phyloP scores from a whole-genome alignment of 805 yeast genomes.

The Candida krabiensis region DNA sequence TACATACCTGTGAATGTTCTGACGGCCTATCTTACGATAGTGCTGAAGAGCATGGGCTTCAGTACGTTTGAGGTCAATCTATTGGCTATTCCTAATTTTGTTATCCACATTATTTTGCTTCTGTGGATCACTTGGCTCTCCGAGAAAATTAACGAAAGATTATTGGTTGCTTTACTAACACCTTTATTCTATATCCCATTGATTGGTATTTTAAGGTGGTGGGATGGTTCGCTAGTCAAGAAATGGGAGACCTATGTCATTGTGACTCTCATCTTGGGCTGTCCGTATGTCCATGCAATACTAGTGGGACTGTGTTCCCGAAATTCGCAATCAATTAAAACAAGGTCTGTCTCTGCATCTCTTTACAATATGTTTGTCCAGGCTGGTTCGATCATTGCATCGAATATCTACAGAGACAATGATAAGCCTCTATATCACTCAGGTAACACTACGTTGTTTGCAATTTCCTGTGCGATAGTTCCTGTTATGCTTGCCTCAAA shows the following conservation, averaged over 20 bases:
- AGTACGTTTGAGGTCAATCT: slow-evolving; percentile 51
- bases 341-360: slow-evolving; percentile 63
- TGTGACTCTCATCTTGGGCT: slow-evolving; percentile 31
- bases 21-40: slow-evolving; percentile 47
- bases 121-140: slow-evolving; percentile 37
- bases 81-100: slow-evolving; percentile 50
- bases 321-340: slow-evolving; percentile 57
- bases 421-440: slow-evolving; percentile 59
- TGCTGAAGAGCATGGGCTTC: slow-evolving; percentile 51
- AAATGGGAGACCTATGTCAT: slow-evolving; percentile 18
- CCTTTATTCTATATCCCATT: not conserved
- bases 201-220: slow-evolving; percentile 9
- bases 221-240: slow-evolving; percentile 16
- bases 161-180: slow-evolving; percentile 14
- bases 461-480: slow-evolving; percentile 29
- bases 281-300: slow-evolving; percentile 50
- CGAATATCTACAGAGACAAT: slow-evolving; percentile 53
- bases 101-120: slow-evolving; percentile 38
- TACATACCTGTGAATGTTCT: slow-evolving; percentile 39
- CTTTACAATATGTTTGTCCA: slow-evolving; percentile 63
- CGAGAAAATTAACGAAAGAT: slow-evolving; percentile 34
- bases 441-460: slow-evolving; percentile 50
- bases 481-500: slow-evolving; percentile 29
- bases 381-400: slow-evolving; percentile 48
- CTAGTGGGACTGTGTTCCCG: slow-evolving; percentile 59